Base-by-base conservation (phyloP, 805 yeast species). In the Blastobotrys muscicola region DNA sequence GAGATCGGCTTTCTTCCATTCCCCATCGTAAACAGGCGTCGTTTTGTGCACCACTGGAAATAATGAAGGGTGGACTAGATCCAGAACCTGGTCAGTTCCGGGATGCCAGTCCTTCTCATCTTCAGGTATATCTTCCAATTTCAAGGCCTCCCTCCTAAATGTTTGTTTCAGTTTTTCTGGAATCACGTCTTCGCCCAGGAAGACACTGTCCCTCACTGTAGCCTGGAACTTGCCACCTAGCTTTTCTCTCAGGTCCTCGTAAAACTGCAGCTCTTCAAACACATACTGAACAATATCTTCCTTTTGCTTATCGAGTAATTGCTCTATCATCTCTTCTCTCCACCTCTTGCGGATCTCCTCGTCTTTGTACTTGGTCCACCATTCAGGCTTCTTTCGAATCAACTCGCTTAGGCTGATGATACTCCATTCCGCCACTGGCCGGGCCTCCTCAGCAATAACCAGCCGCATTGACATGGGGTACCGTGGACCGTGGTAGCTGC, bases 61-160 rank as follows among this genome's bases (percentile, higher is more conserved):
- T 33, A 69, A 55, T 12, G 70, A 66, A 16, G 72, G 72, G 42
- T 69, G 72, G 9, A 63, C 69, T 14, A 68, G 54, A 46, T 67
- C 67, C 14, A 65, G 48, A 2, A 67, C 70, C 48, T 62, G 60
- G 38, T 65, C 50, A 8, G 68, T 56, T 3, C 58, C 59, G 8
- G 71, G 71, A 45, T 66, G 71, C 49, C 61, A 67, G 43, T 67
- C 70, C 26, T 52, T 44, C 20, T 48, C 45, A 8, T 35, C 46
- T 4, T 45, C 45, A n/a, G 46, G 44, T 8, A 45, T 45, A 34
- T 58, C 50, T 26, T 46, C 51, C 11, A 49, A 39, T 3, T 51
- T 16, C n/a, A 40, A 33, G 11, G 36, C 39, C 3, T 34, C 15
- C 14, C 30, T 26, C 33, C 48, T 41, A n/a, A 64, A 51, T 11